phyloP scores from a whole-genome alignment of 2,329 filamentous ascomycete species.

The Phialocephala sp. region DNA sequence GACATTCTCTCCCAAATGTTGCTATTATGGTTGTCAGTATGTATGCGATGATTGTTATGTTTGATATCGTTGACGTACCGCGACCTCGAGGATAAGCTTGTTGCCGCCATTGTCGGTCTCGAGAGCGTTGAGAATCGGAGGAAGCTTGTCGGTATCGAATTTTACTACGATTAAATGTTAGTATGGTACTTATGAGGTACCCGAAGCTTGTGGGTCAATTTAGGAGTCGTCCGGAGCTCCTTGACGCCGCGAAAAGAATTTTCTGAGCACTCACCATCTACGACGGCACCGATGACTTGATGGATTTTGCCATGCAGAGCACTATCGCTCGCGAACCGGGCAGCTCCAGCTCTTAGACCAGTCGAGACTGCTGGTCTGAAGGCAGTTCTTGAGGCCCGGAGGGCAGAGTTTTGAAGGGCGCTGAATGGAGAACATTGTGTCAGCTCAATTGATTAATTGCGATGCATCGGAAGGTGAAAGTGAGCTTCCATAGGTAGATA shows the following conservation, averaged over 20 bases:
- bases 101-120: slow-evolving; percentile 89
- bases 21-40: slow-evolving; percentile 62
- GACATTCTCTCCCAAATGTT: slow-evolving; percentile 99
- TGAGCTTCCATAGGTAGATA: slow-evolving; percentile 44
- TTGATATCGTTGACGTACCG: slow-evolving; percentile 65
- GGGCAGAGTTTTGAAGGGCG: slow-evolving; percentile 70
- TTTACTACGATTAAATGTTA: slow-evolving; percentile 71
- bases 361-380: slow-evolving; percentile 62
- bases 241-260: slow-evolving; percentile 42
- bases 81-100: slow-evolving; percentile 95
- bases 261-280: slow-evolving; percentile 78
- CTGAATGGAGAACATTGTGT: slow-evolving; percentile 51
- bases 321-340: slow-evolving; percentile 58
- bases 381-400: slow-evolving; percentile 63
- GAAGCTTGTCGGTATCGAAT: slow-evolving; percentile 93
- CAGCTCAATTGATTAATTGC: slow-evolving; percentile 54
- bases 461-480: slow-evolving; percentile 21
- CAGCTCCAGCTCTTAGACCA: slow-evolving; percentile 58
- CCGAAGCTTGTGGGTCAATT: slow-evolving; percentile 28
- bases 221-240: slow-evolving; percentile 35
- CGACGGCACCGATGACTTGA: slow-evolving; percentile 97
- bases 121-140: slow-evolving; percentile 96
- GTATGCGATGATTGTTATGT: slow-evolving; percentile 24
- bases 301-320: slow-evolving; percentile 71
- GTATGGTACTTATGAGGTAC: slow-evolving; percentile 30